Conservation (phyloP, 257 asterid genomes). For the Nicotiana sylvestris region DNA sequence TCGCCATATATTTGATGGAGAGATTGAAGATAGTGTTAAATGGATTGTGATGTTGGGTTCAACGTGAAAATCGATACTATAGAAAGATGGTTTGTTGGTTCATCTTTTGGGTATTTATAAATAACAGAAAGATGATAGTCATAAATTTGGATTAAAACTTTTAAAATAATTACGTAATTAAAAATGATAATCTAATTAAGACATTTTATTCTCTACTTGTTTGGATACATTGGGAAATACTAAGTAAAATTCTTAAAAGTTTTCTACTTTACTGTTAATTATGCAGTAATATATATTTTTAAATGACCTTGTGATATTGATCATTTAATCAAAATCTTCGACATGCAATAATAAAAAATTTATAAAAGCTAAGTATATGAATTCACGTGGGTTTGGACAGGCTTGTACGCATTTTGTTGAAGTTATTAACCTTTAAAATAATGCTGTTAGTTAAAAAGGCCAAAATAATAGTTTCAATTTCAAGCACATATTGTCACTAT, state of each 20-base stretch:
- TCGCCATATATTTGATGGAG: conserved; percentile 30
- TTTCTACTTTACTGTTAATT: background rate
- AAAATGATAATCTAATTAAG: no score
- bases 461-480: background rate
- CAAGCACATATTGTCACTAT: background rate
- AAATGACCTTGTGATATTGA: no score
- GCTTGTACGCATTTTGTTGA: background rate
- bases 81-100: background rate
- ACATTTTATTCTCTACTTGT: no score
- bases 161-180: no score
- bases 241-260: no score
- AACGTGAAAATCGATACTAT: background rate
- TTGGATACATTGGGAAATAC: no score
- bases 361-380: background rate
- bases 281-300: background rate
- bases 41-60: background rate
- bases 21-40: background rate
- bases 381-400: background rate
- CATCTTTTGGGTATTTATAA: background rate
- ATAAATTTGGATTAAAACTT: background rate
- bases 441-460: background rate
- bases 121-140: no score
- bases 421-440: background rate
- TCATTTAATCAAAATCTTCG: no score
- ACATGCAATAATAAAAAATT: background rate